These are phyloP conservation scores for Juglanconis sp. DNA, from an alignment of 2,329 filamentous ascomycete species.

Conservation along the genomic window DNA sequence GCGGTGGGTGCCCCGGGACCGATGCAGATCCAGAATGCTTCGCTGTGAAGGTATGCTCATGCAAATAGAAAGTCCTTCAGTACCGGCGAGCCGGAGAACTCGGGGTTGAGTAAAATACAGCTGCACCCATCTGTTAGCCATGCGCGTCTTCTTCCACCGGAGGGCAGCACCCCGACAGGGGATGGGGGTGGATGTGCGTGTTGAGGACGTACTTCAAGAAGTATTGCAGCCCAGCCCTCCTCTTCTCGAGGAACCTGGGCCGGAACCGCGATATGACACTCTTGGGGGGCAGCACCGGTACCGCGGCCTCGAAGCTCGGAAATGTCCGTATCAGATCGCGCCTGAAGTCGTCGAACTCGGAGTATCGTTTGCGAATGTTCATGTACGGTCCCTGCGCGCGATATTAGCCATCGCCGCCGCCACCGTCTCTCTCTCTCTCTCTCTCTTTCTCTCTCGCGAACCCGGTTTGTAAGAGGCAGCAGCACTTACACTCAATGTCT, in stretches of 20 bases:
- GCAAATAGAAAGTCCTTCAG: slow-evolving; percentile 86
- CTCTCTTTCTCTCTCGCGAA: too few relatives aligned
- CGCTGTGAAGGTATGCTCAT: slow-evolving; percentile 28
- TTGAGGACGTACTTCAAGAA: slow-evolving; percentile 75
- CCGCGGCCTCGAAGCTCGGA: slow-evolving; percentile 76
- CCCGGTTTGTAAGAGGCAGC: not conserved
- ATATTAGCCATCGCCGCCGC: not conserved
- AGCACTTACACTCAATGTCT: slow-evolving; percentile 72
- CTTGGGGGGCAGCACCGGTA: slow-evolving; percentile 89
- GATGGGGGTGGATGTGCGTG: not conserved
- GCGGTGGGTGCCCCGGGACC: not conserved
- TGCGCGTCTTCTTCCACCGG: not conserved
- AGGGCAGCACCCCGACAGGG: not conserved
- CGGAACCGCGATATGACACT: slow-evolving; percentile 84
- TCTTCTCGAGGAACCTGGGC: slow-evolving; percentile 78
- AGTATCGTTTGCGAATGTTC: slow-evolving; percentile 73
- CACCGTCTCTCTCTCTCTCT: too few relatives aligned
- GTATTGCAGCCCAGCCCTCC: slow-evolving; percentile 79
- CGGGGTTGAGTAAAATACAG: slow-evolving; percentile 87
- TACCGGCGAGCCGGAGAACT: slow-evolving; percentile 88
- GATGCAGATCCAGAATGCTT: not conserved
- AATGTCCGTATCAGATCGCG: slow-evolving; percentile 73
- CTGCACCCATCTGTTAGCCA: slow-evolving; percentile 40
- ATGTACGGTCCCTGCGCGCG: slow-evolving; percentile 53
- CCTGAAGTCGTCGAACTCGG: slow-evolving; percentile 85